Evolutionary conservation across 2,329 filamentous ascomycete species (phyloP).

Genomic region (Fusarium xyrophilum): DNA sequence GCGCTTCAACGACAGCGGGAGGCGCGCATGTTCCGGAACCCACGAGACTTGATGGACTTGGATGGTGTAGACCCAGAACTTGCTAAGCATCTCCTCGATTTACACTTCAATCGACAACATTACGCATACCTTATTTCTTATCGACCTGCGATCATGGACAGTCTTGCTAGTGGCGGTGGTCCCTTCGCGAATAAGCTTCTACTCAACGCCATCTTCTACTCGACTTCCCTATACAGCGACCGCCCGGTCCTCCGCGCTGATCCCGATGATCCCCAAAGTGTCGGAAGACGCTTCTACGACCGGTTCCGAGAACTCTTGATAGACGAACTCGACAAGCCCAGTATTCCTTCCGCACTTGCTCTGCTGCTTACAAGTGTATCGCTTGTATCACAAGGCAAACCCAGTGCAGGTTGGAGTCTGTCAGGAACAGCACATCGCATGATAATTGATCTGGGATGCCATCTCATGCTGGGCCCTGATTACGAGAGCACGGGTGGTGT

Average conservation of each 20-base stretch:
- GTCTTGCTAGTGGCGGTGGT: slow-evolving; percentile 45
- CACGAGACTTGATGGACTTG: slow-evolving; percentile 44
- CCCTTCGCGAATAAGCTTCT: slow-evolving; percentile 49
- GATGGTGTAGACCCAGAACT: slow-evolving; percentile 46
- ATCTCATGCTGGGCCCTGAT: slow-evolving; percentile 44
- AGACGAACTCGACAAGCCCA: slow-evolving; percentile 45
- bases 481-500: slow-evolving; percentile 39
- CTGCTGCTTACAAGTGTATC: slow-evolving; percentile 45
- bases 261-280: slow-evolving; percentile 45
- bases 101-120: slow-evolving; percentile 50
- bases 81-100: slow-evolving; percentile 48
- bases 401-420: slow-evolving; percentile 47
- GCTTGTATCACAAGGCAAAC: slow-evolving; percentile 45
- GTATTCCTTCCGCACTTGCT: slow-evolving; percentile 49
- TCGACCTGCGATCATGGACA: slow-evolving; percentile 50
- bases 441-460: slow-evolving; percentile 49
- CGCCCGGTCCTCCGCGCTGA: slow-evolving; percentile 45
- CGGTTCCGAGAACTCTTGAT: slow-evolving; percentile 48
- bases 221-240: slow-evolving; percentile 50
- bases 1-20: slow-evolving; percentile 46
- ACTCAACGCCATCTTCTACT: slow-evolving; percentile 52
- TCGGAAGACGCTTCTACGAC: slow-evolving; percentile 48
- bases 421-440: slow-evolving; percentile 50
- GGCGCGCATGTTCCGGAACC: slow-evolving; percentile 42
- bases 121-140: slow-evolving; percentile 49